Evolutionary conservation across 2,329 filamentous ascomycete species (phyloP), one percentile per base, ranked within the genome.

Genomic region (Botrytis paeoniae): DNA sequence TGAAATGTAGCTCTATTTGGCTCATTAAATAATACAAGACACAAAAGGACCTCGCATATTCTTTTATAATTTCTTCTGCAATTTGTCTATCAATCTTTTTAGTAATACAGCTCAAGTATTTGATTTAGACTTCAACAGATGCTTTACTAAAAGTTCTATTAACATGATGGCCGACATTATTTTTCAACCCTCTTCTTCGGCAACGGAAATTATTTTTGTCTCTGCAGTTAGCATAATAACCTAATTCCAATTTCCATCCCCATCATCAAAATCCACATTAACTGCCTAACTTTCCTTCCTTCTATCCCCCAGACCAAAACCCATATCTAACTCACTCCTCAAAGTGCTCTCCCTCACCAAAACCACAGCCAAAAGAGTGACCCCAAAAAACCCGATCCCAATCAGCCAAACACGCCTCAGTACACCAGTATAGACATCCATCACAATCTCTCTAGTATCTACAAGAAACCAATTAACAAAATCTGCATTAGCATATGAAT

Each of bases 221-320:
- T 51, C 25, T 54, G 14, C 25, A 54, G 25, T 3, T 54, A 1
- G 12, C 25, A 16, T 7, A 16, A 29, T 8, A 5, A 3, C 25
- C 25, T n/a, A n/a, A 14, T 51, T n/a, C 1, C 12, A n/a, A 14
- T n/a, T 16, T 0, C 12, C 48, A 14, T n/a, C 12, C 10, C 25
- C 25, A n/a, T 51, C 48, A 51, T n/a, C 48, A 25, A n/a, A n/a
- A n/a, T n/a, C n/a, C n/a, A 25, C 25, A n/a, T 5, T 0, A n/a
- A 1, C 10, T 16, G 9, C 45, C 22, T 0, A 51, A 51, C 1
- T 16, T n/a, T 3, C 10, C n/a, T n/a, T n/a, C 0, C 6, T n/a
- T n/a, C 12, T n/a, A 51, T 5, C 25, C 25, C 12, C 48, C 0
- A 51, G 25, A 25, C 4, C 25, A 7, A 0, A 16, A 10, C n/a